phyloP scores from a whole-genome alignment of 1,284 basidiomycete species.

The Grifola frondosa region DNA sequence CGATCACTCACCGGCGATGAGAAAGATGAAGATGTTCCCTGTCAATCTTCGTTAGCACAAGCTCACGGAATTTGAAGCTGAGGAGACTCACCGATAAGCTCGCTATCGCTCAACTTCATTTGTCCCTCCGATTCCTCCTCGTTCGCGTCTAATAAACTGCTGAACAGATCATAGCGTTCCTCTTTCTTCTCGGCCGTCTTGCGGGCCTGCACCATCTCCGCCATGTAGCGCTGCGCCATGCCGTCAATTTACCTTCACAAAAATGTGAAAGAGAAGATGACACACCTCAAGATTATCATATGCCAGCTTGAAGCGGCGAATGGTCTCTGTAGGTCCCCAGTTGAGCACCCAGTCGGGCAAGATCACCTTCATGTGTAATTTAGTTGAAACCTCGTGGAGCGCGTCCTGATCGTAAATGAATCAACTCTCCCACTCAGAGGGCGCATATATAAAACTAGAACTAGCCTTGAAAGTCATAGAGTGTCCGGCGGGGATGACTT shows the following conservation, averaged over 20 bases:
- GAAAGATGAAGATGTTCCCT: conserved; percentile 49
- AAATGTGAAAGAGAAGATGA: neutral
- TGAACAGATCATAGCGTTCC: conserved; percentile 54
- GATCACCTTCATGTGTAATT: conserved; percentile 43
- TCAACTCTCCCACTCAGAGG: neutral
- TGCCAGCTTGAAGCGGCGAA: conserved; percentile 38
- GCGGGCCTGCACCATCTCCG: conserved; percentile 54
- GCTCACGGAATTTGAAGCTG: neutral
- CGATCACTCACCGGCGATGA: conserved; percentile 44
- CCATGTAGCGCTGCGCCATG: conserved; percentile 44
- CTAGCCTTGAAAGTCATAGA: conserved; percentile 51
- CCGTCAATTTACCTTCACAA: no score
- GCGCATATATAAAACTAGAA: neutral
- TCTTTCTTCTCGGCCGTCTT: conserved; percentile 38
- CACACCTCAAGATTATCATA: conserved; percentile 50
- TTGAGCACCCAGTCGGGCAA: conserved; percentile 45
- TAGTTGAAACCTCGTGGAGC: conserved; percentile 45
- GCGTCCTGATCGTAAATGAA: conserved; percentile 32
- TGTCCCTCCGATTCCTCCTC: conserved; percentile 34
- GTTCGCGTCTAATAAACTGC: conserved; percentile 51
- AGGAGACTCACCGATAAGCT: conserved; percentile 46
- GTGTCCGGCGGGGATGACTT: conserved; percentile 43
- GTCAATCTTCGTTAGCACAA: neutral
- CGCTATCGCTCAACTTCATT: conserved; percentile 42
- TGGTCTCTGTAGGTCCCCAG: conserved; percentile 36